Evolutionary conservation across 306 rosid genomes (phyloP).

Genomic region (Bauhinia variegata): DNA sequence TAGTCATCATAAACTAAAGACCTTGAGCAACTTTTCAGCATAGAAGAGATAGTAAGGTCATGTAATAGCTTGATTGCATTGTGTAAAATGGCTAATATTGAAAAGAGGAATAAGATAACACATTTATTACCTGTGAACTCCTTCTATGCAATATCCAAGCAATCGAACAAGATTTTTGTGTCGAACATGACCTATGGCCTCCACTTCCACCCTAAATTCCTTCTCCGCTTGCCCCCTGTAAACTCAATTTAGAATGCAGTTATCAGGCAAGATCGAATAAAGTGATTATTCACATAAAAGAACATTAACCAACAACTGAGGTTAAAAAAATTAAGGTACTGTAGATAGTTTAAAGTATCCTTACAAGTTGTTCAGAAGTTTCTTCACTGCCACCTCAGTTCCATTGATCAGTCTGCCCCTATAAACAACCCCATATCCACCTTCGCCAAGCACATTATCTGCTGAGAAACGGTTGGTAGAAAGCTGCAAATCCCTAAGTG

Average conservation of each 20-base stretch:
- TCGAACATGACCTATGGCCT: slow-evolving; percentile 96
- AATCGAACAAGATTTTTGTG: slow-evolving; percentile 96
- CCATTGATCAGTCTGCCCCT: slow-evolving; percentile 83
- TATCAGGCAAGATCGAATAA: slow-evolving; percentile 27
- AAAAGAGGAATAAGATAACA: slow-evolving; percentile 9
- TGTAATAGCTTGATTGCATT: slow-evolving; percentile 11
- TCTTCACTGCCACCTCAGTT: slow-evolving; percentile 94
- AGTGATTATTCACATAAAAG: slow-evolving; percentile 9
- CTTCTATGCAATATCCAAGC: slow-evolving; percentile 90
- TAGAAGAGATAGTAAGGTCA: background rate
- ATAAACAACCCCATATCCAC: slow-evolving; percentile 97
- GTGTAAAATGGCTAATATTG: slow-evolving; percentile 10
- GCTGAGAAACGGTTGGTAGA: slow-evolving; percentile 73
- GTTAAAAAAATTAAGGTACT: background rate
- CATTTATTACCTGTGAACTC: slow-evolving; percentile 76
- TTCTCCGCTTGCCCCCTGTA: slow-evolving; percentile 97
- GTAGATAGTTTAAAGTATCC: slow-evolving; percentile 41
- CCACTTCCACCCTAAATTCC: slow-evolving; percentile 98
- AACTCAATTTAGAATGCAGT: slow-evolving; percentile 33
- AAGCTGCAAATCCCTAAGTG: slow-evolving; percentile 86
- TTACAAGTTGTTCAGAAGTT: slow-evolving; percentile 92
- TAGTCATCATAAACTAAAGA: slow-evolving; percentile 16
- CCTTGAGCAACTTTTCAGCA: slow-evolving; percentile 2
- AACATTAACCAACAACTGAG: background rate
- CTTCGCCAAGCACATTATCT: slow-evolving; percentile 85